Evolutionary conservation across 2,329 filamentous ascomycete genomes (phyloP).

Genomic region (Didymosphaeria variabile): DNA sequence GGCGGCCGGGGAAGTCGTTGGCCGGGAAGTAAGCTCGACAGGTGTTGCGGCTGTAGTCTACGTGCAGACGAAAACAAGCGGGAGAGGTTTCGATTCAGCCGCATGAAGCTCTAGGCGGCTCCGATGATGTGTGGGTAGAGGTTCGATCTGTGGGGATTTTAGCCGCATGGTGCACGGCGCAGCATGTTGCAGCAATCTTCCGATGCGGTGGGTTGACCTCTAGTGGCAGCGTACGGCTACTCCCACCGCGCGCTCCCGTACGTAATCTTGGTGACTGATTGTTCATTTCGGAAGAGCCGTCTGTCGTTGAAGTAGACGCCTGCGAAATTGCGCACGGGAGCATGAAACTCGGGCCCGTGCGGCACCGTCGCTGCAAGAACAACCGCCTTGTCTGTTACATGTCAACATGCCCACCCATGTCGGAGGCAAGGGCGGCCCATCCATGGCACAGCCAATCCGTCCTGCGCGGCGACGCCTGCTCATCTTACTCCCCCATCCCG

Average conservation of each 20-base stretch:
- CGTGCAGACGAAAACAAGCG: neutral
- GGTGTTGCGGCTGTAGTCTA: neutral
- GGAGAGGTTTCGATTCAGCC: constrained; percentile 4
- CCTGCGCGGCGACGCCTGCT: constrained; percentile 22
- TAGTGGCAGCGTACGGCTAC: neutral
- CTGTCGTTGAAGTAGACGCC: too few species aligned
- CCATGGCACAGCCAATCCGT: constrained; percentile 35
- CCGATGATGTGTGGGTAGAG: neutral
- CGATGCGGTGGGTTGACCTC: constrained; percentile 6
- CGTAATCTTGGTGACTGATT: neutral
- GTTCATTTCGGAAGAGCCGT: neutral
- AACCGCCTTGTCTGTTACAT: constrained; percentile 30
- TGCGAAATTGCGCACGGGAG: constrained; percentile 14
- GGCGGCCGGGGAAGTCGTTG: constrained; percentile 48
- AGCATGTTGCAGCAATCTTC: constrained; percentile 7
- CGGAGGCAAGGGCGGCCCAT: constrained; percentile 31
- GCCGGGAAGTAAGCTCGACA: constrained; percentile 23
- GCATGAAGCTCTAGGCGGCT: constrained; percentile 20
- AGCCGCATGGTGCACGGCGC: constrained; percentile 20
- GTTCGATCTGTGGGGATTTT: constrained; percentile 15
- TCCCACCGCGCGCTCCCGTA: neutral
- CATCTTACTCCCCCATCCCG: constrained; percentile 25
- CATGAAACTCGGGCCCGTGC: constrained; percentile 41
- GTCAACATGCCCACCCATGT: constrained; percentile 29
- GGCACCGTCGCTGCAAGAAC: constrained; percentile 34